Evolutionary conservation across 257 asterid species (phyloP).

Genomic region (Forsythia viridissima): DNA sequence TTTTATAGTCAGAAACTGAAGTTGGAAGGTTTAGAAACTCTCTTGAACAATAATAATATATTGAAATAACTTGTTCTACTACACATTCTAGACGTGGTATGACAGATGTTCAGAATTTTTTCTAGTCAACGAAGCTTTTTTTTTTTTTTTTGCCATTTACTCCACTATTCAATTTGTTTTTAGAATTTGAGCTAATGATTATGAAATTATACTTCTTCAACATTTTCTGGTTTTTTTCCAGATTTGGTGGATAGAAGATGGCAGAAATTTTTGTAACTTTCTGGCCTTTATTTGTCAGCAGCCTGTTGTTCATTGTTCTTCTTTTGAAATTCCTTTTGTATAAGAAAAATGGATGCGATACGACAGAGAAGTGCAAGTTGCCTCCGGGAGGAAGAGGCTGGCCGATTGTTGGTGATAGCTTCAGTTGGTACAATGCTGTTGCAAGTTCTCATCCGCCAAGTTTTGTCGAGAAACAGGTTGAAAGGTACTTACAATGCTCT

Average conservation of each 20-base stretch:
- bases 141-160: conserved; percentile 43
- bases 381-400: conserved; percentile 91
- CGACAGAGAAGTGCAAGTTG: conserved; percentile 27
- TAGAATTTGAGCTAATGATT: conserved; percentile 22
- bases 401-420: conserved; percentile 75
- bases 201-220: conserved; percentile 29
- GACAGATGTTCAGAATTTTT: conserved; percentile 33
- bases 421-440: conserved; percentile 83
- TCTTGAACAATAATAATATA: conserved; percentile 22
- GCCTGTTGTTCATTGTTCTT: conserved; percentile 30
- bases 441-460: conserved; percentile 84
- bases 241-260: conserved; percentile 33
- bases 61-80: conserved; percentile 39
- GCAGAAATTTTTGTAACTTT: conserved; percentile 16
- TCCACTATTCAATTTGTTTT: conserved; percentile 21
- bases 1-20: conserved; percentile 32
- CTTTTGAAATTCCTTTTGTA: conserved; percentile 27
- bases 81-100: conserved; percentile 52
- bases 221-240: conserved; percentile 7
- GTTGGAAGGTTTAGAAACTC: conserved; percentile 15
- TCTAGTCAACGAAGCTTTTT: conserved; percentile 47
- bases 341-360: conserved; percentile 9
- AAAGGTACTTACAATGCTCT: conserved; percentile 40
- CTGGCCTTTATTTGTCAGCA: conserved; percentile 35
- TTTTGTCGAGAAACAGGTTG: conserved; percentile 72